Conservation (phyloP, 1,284 basidiomycete genomes). For the Leccinum fuscescens region DNA sequence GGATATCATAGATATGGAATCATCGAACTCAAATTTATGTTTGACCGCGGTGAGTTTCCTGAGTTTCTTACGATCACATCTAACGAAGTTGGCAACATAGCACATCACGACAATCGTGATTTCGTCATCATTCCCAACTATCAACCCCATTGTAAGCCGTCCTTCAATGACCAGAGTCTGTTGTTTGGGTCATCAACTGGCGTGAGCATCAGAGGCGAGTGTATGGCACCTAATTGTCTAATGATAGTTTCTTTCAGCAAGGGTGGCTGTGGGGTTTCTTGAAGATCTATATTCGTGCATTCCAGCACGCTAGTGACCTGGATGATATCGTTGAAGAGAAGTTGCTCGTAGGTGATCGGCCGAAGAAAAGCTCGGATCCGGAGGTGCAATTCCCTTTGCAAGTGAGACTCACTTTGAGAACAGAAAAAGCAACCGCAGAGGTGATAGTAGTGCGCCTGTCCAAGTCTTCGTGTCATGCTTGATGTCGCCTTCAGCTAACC, state of each 20-base stretch:
- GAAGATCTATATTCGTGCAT: conserved; percentile 70
- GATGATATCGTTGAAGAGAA: conserved; percentile 76
- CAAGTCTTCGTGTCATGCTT: neutral
- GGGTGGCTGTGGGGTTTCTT: conserved; percentile 72
- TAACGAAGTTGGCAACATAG: conserved; percentile 35
- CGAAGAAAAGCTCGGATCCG: conserved; percentile 56
- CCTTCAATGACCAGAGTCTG: conserved; percentile 64
- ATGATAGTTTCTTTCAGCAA: conserved; percentile 38
- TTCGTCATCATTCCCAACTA: conserved; percentile 75
- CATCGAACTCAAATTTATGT: conserved; percentile 80
- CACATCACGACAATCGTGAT: conserved; percentile 81
- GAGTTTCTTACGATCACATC: conserved; percentile 8
- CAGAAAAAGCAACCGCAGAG: conserved; percentile 54
- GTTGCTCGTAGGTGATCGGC: conserved; percentile 72
- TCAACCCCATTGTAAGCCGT: conserved; percentile 54
- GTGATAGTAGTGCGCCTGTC: conserved; percentile 34
- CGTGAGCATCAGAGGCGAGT: conserved; percentile 39
- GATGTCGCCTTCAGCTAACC: conserved; percentile 51
- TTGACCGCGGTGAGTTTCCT: conserved; percentile 62
- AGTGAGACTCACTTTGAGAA: conserved; percentile 52
- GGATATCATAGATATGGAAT: conserved; percentile 76
- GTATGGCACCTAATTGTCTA: neutral
- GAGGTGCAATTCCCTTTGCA: conserved; percentile 51
- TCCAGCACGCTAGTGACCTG: conserved; percentile 74
- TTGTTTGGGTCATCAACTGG: conserved; percentile 62